A percentile compares a stretch with the other conserved stretches of the same genome.
phyloP scores from a whole-genome alignment of 1,284 basidiomycete species.

The Athelia psychrophila region DNA sequence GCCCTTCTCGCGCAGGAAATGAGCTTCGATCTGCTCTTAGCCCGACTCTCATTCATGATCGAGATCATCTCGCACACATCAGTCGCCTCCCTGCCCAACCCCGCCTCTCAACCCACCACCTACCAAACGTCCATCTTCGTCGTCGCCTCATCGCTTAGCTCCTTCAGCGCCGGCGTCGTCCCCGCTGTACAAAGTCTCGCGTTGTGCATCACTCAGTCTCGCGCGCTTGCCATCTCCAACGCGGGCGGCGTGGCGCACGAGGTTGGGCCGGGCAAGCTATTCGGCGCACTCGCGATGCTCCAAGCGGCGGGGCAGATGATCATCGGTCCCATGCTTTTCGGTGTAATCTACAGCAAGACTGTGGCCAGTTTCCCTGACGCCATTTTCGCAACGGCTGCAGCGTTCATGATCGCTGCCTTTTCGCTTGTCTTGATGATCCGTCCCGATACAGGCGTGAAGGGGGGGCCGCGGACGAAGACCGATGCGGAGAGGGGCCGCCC shows the following conservation, averaged over 20 bases:
- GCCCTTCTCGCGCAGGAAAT: conserved; percentile 59
- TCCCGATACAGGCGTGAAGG: conserved; percentile 35
- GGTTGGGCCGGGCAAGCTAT: conserved; percentile 49
- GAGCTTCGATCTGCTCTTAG: conserved; percentile 62
- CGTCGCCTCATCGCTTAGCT: conserved; percentile 50
- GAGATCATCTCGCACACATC: conserved; percentile 63
- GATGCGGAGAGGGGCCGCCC: conserved; percentile 51
- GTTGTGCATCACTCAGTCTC: conserved; percentile 60
- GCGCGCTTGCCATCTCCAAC: conserved; percentile 35
- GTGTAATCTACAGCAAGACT: conserved; percentile 61
- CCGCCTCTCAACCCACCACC: conserved; percentile 21
- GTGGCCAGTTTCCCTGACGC: conserved; percentile 67
- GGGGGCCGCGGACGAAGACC: conserved; percentile 19
- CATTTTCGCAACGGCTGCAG: conserved; percentile 56
- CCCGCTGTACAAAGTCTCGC: conserved; percentile 72
- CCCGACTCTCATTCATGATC: conserved; percentile 56
- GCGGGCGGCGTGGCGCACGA: conserved; percentile 16
- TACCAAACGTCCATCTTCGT: conserved; percentile 51
- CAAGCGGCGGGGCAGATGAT: conserved; percentile 70
- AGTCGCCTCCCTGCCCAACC: conserved; percentile 50
- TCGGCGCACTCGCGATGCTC: conserved; percentile 66
- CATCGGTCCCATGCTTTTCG: conserved; percentile 71
- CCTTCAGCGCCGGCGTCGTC: conserved; percentile 57
- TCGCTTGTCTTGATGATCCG: conserved; percentile 48
- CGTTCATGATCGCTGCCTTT: conserved; percentile 47